Base-by-base conservation (phyloP, 2,329 filamentous ascomycete species). In the Stenocarpella maydis region DNA sequence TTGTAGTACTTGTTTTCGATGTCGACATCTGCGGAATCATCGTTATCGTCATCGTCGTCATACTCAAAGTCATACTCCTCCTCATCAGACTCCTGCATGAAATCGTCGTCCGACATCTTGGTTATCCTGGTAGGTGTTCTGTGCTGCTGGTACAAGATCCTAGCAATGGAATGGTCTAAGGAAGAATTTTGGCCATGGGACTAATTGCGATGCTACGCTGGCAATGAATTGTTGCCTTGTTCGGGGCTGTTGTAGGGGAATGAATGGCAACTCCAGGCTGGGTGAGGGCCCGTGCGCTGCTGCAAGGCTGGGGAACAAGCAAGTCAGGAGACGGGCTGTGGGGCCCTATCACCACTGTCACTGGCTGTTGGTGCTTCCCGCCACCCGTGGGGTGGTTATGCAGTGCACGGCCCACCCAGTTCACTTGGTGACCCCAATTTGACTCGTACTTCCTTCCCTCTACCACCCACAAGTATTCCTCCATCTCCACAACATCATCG, bases 1-100 rank as follows among this genome's bases (percentile, higher is more conserved):
- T 98, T 98, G 87, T 98, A 99, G 85, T 99, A 99, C 83, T 97
- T 98, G 85, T 99, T 99, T 80, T 99, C 96, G 79, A 98, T 97
- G 74, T 95, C 94, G 75, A 98, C 92, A 79, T 98, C 94, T 69
- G 91, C 94, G 39, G 88, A 90, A 69, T 97, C 91, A 52, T 97
- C 93, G 60, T 96, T 94, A 68, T 97, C 94, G 73, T 94, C 94
- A 70, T 91, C 82, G 75, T 94, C 96, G 79, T 98, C 95, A 81
- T 98, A 98, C 78, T 98, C 95, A 79, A 98, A 98, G 82, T 98
- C 96, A 78, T 98, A 98, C 83, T 95, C 92, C 79, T 95, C 92
- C 79, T 94, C 91, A 71, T 93, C 93, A 5, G 93, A 96, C 79
- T 94, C 93, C 82, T 96, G 92, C 93, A 97, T 97, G 80, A 97